Evolutionary conservation across 441 rosid species (phyloP).

Genomic region (Viola pubescens): DNA sequence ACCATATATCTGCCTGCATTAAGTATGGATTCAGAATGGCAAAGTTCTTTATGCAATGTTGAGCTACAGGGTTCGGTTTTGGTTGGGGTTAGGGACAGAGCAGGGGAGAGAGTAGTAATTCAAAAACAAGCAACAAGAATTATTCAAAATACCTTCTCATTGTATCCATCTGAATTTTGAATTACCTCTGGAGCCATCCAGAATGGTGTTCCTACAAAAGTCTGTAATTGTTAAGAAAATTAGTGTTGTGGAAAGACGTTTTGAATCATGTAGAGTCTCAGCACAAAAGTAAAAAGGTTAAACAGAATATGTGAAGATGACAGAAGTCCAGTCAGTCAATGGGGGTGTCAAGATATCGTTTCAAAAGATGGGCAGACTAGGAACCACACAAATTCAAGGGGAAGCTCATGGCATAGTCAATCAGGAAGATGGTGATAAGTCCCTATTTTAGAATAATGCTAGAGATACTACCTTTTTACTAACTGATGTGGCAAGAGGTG

Average conservation of each 20-base stretch:
- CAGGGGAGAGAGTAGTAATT: conserved; percentile 11
- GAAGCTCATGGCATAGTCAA: no score
- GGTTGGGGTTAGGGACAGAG: neutral
- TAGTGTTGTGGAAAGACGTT: conserved; percentile 25
- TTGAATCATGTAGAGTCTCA: conserved; percentile 13
- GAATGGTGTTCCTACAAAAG: conserved; percentile 99
- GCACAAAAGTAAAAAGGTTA: neutral
- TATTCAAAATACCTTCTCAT: conserved; percentile 64
- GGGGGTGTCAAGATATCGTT: neutral
- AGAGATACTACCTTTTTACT: no score
- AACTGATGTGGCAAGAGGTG: no score
- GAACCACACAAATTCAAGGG: no score
- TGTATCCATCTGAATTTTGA: conserved; percentile 96
- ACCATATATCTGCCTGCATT: conserved; percentile 98
- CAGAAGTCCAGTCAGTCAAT: conserved; percentile 1
- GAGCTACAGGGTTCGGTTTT: neutral
- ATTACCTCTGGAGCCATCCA: conserved; percentile 99
- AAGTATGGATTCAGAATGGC: conserved; percentile 18
- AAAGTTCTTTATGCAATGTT: conserved; percentile 13
- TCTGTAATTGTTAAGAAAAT: conserved; percentile 54
- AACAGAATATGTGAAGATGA: conserved; percentile 3
- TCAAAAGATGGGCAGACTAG: no score
- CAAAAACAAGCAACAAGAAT: conserved; percentile 5
- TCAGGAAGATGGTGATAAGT: no score
- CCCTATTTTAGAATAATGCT: no score